A percentile compares a stretch with the other conserved stretches of the same genome.
Conservation (phyloP, 768 basidiomycete genomes). For the Boletus sensibilis region DNA sequence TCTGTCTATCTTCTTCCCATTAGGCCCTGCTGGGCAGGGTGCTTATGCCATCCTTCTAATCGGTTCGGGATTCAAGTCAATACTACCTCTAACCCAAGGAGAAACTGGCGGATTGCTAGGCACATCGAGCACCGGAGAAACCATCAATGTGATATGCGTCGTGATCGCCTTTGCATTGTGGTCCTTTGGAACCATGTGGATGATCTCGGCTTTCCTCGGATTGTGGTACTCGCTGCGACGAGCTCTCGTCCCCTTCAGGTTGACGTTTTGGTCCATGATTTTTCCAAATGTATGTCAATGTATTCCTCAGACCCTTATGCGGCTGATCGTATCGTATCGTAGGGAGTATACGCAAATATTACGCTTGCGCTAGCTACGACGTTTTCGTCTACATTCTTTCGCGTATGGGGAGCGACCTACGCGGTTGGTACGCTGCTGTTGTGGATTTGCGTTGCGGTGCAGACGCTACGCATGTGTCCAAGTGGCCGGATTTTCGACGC, state of each 20-base stretch:
- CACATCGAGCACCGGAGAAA: constrained; percentile 35
- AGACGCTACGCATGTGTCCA: constrained; percentile 39
- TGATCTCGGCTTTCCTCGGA: constrained; percentile 53
- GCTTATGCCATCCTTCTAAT: constrained; percentile 56
- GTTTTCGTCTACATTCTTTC: constrained; percentile 55
- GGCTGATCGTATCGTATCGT: not conserved
- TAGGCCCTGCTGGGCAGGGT: constrained; percentile 72
- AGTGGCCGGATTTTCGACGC: constrained; percentile 44
- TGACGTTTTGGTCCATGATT: constrained; percentile 66
- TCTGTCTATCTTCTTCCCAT: constrained; percentile 66
- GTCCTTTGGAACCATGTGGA: constrained; percentile 64
- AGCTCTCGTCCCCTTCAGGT: constrained; percentile 47
- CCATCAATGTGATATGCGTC: constrained; percentile 47
- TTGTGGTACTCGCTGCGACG: constrained; percentile 43
- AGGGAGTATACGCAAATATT: constrained; percentile 68
- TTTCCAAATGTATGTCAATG: constrained; percentile 59
- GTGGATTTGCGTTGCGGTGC: constrained; percentile 49
- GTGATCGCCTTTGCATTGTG: constrained; percentile 54
- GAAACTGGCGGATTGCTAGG: constrained; percentile 37
- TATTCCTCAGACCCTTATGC: not conserved
- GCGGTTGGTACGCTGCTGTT: constrained; percentile 48
- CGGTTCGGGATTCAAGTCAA: constrained; percentile 45
- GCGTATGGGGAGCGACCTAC: constrained; percentile 57
- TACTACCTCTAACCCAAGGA: constrained; percentile 37
- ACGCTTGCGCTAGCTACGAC: constrained; percentile 51